A percentile compares a stretch with the other conserved stretches of the same genome.
Conservation (phyloP, 2,329 filamentous ascomycete species). For the Beauveria sp. region DNA sequence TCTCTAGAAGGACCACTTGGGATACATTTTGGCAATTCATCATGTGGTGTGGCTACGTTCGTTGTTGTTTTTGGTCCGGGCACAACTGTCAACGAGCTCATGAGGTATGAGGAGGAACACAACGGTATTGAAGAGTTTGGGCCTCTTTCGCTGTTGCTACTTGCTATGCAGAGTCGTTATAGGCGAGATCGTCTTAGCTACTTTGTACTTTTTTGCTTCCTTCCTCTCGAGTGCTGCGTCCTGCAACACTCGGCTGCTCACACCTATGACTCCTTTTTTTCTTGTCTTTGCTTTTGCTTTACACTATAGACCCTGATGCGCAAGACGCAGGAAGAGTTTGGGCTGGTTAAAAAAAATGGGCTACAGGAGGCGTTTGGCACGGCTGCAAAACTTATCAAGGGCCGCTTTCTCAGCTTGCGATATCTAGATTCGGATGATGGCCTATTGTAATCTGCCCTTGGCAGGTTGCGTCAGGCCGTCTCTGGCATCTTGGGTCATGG, state of each 20-base stretch:
- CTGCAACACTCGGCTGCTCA: constrained; percentile 2
- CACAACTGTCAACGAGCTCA: neutral
- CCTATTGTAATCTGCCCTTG: neutral
- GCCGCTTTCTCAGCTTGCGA: neutral
- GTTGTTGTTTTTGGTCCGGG: neutral
- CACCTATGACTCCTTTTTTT: constrained; percentile 9
- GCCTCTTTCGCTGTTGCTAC: constrained; percentile 1
- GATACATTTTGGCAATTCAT: constrained; percentile 3
- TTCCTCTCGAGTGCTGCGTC: constrained; percentile 15
- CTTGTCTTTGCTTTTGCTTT: neutral
- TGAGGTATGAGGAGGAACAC: constrained; percentile 1
- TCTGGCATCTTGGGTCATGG: neutral
- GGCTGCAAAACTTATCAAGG: neutral
- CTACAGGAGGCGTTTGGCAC: neutral
- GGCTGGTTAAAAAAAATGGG: neutral
- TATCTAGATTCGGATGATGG: neutral
- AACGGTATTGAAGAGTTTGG: constrained; percentile 7
- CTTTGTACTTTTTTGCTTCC: constrained; percentile 15
- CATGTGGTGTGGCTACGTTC: constrained; percentile 3
- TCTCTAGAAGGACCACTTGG: constrained; percentile 8
- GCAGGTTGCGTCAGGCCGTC: no score
- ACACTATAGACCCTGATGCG: neutral
- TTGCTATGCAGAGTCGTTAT: constrained; percentile 9
- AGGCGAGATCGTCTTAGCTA: constrained; percentile 11
- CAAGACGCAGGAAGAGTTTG: constrained; percentile 1